phyloP scores from a whole-genome alignment of 2,329 filamentous ascomycete genomes.

The Sporothrix pallida region DNA sequence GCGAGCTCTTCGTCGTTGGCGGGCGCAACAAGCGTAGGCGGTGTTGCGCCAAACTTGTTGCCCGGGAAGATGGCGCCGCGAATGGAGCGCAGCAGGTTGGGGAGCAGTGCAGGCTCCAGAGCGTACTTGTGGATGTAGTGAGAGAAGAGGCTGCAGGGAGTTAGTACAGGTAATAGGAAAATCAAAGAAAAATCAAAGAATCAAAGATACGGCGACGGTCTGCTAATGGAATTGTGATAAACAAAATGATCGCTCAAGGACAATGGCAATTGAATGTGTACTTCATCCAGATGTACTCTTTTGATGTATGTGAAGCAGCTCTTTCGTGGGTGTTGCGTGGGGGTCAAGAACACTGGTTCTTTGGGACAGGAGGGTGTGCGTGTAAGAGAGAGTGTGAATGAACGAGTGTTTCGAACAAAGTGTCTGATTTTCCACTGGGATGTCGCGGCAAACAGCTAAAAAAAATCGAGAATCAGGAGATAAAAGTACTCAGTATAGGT shows the following conservation, averaged over 20 bases:
- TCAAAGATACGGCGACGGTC: background rate
- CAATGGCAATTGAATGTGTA: background rate
- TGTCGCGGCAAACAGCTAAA: constrained; percentile 33
- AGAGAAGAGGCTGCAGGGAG: constrained; percentile 59
- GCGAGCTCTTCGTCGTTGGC: constrained; percentile 63
- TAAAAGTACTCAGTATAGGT: background rate
- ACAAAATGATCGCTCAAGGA: background rate
- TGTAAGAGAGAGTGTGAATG: constrained; percentile 22
- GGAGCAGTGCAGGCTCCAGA: constrained; percentile 68
- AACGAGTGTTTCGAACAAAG: background rate
- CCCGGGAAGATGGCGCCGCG: constrained; percentile 85
- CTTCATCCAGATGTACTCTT: constrained; percentile 12
- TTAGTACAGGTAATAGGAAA: background rate
- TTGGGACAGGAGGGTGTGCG: constrained; percentile 16
- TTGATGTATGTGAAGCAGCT: background rate
- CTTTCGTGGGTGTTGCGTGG: constrained; percentile 15
- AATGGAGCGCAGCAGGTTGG: constrained; percentile 70
- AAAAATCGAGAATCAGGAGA: constrained; percentile 10
- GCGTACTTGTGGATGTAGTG: constrained; percentile 62
- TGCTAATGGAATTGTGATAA: background rate
- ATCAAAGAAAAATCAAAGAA: background rate
- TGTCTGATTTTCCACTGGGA: constrained; percentile 24
- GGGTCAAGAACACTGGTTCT: background rate
- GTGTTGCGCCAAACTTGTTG: constrained; percentile 67
- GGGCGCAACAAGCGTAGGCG: constrained; percentile 65